A percentile compares a stretch with the other conserved stretches of the same genome.
Conservation (phyloP, 331 rosid species). For the Malus hybrid region DNA sequence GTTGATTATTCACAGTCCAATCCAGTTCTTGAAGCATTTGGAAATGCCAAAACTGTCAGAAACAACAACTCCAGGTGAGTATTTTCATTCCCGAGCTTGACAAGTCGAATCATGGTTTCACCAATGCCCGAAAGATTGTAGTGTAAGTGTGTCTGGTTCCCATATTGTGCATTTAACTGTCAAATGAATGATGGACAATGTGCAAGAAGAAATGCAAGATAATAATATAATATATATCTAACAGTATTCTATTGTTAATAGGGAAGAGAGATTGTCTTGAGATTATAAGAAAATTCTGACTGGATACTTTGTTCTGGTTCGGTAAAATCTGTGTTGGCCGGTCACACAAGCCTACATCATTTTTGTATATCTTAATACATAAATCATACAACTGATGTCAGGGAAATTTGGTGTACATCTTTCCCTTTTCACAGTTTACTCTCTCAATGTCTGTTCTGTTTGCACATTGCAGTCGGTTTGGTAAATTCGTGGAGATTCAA, state of each 20-base stretch:
- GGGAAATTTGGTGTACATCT: not conserved
- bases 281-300: not conserved
- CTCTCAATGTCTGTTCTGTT: constrained; percentile 19
- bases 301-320: constrained; percentile 8
- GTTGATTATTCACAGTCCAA: constrained; percentile 60
- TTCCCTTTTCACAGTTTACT: constrained; percentile 14
- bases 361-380: not conserved
- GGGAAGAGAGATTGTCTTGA: not conserved
- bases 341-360: not conserved
- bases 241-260: not conserved
- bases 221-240: not conserved
- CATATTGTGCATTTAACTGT: not conserved
- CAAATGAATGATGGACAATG: not conserved
- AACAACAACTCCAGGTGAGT: constrained; percentile 95
- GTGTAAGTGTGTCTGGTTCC: not conserved
- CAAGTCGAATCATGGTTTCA: not conserved
- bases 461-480: constrained; percentile 85
- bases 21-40: constrained; percentile 99
- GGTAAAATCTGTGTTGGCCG: constrained; percentile 14
- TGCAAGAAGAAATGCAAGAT: not conserved
- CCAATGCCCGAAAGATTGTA: not conserved
- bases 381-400: not conserved
- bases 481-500: constrained; percentile 96
- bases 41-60: constrained; percentile 95
- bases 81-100: not conserved